Conservation (phyloP, 2,329 filamentous ascomycete species). For the Achaetomium macrosporum region DNA sequence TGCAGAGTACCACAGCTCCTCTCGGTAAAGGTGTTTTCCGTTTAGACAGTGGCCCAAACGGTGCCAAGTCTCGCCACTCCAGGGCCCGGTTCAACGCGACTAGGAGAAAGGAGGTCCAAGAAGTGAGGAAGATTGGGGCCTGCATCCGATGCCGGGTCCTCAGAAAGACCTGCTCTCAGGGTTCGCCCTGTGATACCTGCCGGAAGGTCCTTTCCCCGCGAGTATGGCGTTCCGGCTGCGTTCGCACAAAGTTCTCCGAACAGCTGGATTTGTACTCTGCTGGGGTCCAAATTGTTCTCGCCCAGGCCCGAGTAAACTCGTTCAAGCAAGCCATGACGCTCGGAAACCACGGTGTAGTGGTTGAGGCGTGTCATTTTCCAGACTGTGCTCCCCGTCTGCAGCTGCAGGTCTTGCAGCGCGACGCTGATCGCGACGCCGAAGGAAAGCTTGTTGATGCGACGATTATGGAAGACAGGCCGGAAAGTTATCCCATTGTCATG, state of each 20-base stretch:
- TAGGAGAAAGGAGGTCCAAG: constrained; percentile 59
- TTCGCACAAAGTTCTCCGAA: constrained; percentile 56
- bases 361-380: constrained; percentile 57
- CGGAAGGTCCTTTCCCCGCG: constrained; percentile 57
- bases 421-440: constrained; percentile 29
- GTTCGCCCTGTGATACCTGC: constrained; percentile 57
- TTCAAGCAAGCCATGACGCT: constrained; percentile 47
- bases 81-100: constrained; percentile 52
- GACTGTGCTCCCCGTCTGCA: constrained; percentile 37
- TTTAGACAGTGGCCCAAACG: constrained; percentile 46
- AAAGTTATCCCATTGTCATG: constrained; percentile 40
- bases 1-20: constrained; percentile 22
- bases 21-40: constrained; percentile 45
- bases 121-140: constrained; percentile 58
- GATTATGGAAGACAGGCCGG: constrained; percentile 14
- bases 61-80: constrained; percentile 44
- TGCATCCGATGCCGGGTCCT: constrained; percentile 62
- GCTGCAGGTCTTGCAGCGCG: constrained; percentile 39
- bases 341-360: constrained; percentile 42
- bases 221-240: constrained; percentile 60
- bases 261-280: constrained; percentile 59
- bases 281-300: constrained; percentile 56
- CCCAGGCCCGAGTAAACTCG: constrained; percentile 53
- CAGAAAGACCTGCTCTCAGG: constrained; percentile 60
- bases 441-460: constrained; percentile 29